phyloP scores from a whole-genome alignment of 2,329 filamentous ascomycete genomes.

The Coniochaeta prunicola region DNA sequence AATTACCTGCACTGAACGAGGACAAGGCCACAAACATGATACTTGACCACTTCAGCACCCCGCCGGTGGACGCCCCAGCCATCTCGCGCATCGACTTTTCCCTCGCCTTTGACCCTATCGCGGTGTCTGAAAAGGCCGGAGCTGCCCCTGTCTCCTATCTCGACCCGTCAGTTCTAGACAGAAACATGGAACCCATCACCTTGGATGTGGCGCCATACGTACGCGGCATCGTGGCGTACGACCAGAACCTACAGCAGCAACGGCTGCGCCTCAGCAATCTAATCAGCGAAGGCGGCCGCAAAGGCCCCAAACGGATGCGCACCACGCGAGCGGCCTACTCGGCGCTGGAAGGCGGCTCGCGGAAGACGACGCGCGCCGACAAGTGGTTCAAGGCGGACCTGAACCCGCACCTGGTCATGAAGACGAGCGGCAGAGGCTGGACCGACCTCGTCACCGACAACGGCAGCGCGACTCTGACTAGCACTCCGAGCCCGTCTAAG shows the following conservation, averaged over 20 bases:
- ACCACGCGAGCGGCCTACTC: constrained; percentile 63
- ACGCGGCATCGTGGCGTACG: constrained; percentile 74
- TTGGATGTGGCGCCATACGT: constrained; percentile 84
- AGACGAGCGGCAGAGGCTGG: constrained; percentile 38
- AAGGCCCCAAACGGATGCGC: constrained; percentile 39
- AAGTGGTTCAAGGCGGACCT: constrained; percentile 57
- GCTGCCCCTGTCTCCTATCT: constrained; percentile 33
- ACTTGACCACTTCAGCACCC: constrained; percentile 24
- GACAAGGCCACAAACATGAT: constrained; percentile 26
- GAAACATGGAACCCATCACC: constrained; percentile 56
- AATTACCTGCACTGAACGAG: constrained; percentile 19
- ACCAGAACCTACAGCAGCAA: constrained; percentile 62
- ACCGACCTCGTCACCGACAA: constrained; percentile 6
- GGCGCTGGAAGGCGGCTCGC: constrained; percentile 60
- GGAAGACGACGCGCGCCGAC: constrained; percentile 55
- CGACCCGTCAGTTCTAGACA: constrained; percentile 70
- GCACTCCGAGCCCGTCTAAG: background rate
- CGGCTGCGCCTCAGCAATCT: constrained; percentile 47
- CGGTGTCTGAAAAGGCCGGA: constrained; percentile 32
- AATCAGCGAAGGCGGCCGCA: constrained; percentile 40
- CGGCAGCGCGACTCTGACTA: background rate
- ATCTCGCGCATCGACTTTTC: constrained; percentile 47
- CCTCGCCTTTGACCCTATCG: constrained; percentile 54
- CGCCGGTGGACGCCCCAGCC: constrained; percentile 10
- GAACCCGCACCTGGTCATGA: constrained; percentile 48